phyloP scores from a whole-genome alignment of 2,329 filamentous ascomycete genomes.

The Drechslera avenae region DNA sequence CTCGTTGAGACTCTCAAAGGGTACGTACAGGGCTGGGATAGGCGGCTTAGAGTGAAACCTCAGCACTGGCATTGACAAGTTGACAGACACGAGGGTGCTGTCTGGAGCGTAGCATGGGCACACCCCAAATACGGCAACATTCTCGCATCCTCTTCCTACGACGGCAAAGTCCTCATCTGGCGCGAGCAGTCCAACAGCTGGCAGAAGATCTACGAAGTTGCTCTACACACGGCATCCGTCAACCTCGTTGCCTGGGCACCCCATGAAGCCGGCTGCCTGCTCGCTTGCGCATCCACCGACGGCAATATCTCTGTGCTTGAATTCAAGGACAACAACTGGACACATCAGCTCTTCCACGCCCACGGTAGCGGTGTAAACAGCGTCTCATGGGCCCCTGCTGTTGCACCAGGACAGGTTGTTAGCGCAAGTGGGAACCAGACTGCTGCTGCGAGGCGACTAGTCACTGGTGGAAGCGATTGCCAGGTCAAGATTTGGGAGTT shows the following conservation, averaged over 20 bases:
- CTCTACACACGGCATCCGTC: slow-evolving; percentile 91
- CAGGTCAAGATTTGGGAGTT: slow-evolving; percentile 91
- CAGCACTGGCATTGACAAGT: slow-evolving; percentile 17
- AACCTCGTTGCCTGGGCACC: slow-evolving; percentile 98
- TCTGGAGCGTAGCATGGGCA: slow-evolving; percentile 96
- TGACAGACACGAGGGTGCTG: slow-evolving; percentile 89
- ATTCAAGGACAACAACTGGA: slow-evolving; percentile 95
- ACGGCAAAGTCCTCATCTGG: slow-evolving; percentile 99
- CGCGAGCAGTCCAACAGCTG: slow-evolving; percentile 71
- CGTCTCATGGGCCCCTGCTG: slow-evolving; percentile 91
- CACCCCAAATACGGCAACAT: slow-evolving; percentile 99
- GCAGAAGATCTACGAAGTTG: slow-evolving; percentile 89
- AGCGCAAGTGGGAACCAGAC: slow-evolving; percentile 65
- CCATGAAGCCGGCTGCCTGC: slow-evolving; percentile 90
- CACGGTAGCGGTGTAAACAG: slow-evolving; percentile 95
- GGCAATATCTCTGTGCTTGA: slow-evolving; percentile 93
- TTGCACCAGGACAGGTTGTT: slow-evolving; percentile 81
- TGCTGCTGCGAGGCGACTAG: slow-evolving; percentile 74
- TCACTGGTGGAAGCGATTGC: slow-evolving; percentile 94
- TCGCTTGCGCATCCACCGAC: slow-evolving; percentile 93
- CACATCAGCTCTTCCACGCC: slow-evolving; percentile 85
- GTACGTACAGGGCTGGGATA: slow-evolving; percentile 56
- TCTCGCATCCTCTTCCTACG: slow-evolving; percentile 91
- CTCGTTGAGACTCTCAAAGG: slow-evolving; percentile 93
- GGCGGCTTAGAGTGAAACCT: not conserved